Evolutionary conservation across 1,284 basidiomycete species (phyloP).

Genomic region (Leccinum subrobustum): DNA sequence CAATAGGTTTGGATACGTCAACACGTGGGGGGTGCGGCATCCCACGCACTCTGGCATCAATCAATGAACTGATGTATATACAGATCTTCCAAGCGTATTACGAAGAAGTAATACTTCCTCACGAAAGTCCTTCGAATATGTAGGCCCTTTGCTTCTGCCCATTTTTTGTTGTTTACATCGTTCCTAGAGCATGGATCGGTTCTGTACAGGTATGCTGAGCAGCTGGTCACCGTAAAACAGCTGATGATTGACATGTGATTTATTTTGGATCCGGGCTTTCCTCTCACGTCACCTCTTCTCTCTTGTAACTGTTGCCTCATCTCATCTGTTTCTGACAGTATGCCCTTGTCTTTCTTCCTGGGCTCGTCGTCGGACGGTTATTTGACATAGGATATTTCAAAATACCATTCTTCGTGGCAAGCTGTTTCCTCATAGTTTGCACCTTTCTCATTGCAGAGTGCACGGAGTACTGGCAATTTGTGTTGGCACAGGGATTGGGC

Average conservation of each 20-base stretch:
- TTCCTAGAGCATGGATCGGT: slow-evolving; percentile 38
- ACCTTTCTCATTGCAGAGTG: slow-evolving; percentile 46
- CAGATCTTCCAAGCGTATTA: slow-evolving; percentile 39
- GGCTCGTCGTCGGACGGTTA: slow-evolving; percentile 13
- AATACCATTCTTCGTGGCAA: background rate
- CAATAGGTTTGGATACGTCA: slow-evolving; percentile 29
- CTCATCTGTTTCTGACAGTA: slow-evolving; percentile 1
- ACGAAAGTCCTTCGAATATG: slow-evolving; percentile 33
- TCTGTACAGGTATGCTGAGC: slow-evolving; percentile 31
- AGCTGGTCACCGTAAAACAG: background rate
- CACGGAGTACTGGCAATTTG: slow-evolving; percentile 40
- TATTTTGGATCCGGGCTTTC: background rate
- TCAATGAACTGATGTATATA: background rate
- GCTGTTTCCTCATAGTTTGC: slow-evolving; percentile 37
- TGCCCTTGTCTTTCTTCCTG: slow-evolving; percentile 42
- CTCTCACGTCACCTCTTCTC: background rate
- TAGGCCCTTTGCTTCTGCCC: background rate
- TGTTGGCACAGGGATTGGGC: slow-evolving; percentile 45
- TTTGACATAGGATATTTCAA: slow-evolving; percentile 11
- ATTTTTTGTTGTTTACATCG: slow-evolving; percentile 1
- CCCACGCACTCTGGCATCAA: background rate
- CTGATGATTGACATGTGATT: background rate
- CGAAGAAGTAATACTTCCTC: slow-evolving; percentile 29
- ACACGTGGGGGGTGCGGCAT: slow-evolving; percentile 31
- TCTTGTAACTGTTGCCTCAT: background rate